These are phyloP conservation scores for Arachis monticola DNA, from an alignment of 331 rosid genomes.

Conservation along the genomic window DNA sequence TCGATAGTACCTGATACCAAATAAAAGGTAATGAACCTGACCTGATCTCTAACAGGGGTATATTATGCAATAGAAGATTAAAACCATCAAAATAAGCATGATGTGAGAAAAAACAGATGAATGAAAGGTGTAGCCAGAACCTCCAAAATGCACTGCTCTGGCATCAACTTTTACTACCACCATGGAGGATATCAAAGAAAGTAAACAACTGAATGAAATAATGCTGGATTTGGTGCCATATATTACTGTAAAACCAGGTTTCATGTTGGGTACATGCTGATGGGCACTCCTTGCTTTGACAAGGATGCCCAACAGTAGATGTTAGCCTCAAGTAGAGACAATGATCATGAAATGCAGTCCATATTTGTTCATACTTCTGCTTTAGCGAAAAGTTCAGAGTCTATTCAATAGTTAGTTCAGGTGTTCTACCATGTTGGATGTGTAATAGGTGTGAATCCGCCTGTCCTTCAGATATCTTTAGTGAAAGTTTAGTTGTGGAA, in stretches of 20 bases:
- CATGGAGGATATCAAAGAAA: constrained; percentile 24
- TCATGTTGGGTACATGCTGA: constrained; percentile 3
- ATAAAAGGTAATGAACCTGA: constrained; percentile 32
- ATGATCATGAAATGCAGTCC: constrained; percentile 18
- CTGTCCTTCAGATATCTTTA: too few species aligned
- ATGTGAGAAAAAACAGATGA: neutral
- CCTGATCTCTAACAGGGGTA: constrained; percentile 23
- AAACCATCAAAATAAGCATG: constrained; percentile 22
- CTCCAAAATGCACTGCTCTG: constrained; percentile 18
- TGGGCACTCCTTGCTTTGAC: neutral
- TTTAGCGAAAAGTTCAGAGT: neutral
- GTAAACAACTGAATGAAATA: constrained; percentile 27
- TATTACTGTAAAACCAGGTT: neutral
- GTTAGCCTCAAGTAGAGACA: constrained; percentile 17
- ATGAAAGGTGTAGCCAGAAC: constrained; percentile 31
- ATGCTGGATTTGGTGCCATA: constrained; percentile 13
- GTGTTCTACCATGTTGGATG: neutral
- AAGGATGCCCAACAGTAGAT: constrained; percentile 3
- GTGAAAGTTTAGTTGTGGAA: too few species aligned
- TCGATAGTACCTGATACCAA: constrained; percentile 81
- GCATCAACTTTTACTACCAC: constrained; percentile 3
- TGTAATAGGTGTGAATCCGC: too few species aligned
- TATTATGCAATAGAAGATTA: constrained; percentile 6
- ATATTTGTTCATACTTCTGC: constrained; percentile 5
- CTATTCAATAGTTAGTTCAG: constrained; percentile 4